Percentiles rank a stretch among this genome's conserved stretches.
These are phyloP conservation scores for Ophiosphaerella narmari DNA, from an alignment of 2,329 filamentous ascomycete species.

Conservation along the genomic window DNA sequence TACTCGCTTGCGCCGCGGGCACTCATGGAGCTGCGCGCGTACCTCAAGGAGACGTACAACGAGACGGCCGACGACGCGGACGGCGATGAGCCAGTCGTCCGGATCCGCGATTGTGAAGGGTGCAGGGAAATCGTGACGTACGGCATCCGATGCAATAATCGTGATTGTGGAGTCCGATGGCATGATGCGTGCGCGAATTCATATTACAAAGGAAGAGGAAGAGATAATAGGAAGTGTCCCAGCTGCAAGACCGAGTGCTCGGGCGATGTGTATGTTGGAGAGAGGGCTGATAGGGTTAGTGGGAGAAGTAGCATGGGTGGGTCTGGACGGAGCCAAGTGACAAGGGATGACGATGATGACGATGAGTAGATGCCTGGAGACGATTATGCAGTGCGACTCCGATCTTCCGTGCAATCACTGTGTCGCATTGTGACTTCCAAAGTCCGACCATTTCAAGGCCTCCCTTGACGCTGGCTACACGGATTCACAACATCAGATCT, in stretches of 20 bases:
- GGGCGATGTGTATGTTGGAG: conserved; percentile 58
- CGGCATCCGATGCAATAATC: conserved; percentile 41
- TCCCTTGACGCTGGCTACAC: too few relatives aligned
- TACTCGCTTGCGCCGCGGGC: conserved; percentile 77
- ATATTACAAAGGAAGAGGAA: conserved; percentile 29
- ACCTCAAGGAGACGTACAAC: conserved; percentile 90
- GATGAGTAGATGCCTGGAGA: conserved; percentile 6
- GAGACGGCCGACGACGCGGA: conserved; percentile 62
- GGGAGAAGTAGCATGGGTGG: conserved; percentile 12
- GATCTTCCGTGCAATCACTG: background rate
- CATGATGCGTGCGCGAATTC: conserved; percentile 42
- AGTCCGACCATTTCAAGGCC: too few relatives aligned
- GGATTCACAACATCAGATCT: too few relatives aligned
- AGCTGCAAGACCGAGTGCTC: conserved; percentile 36
- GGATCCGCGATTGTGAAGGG: conserved; percentile 84
- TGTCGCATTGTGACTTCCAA: too few relatives aligned
- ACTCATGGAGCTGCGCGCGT: conserved; percentile 81
- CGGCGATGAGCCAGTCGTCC: conserved; percentile 56
- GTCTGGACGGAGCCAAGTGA: conserved; percentile 2
- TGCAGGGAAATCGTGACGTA: conserved; percentile 89
- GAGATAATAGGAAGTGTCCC: conserved; percentile 33
- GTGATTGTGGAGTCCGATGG: conserved; percentile 36
- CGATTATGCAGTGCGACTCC: conserved; percentile 4
- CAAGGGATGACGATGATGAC: conserved; percentile 3
- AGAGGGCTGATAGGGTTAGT: conserved; percentile 30